Evolutionary conservation across 2,329 filamentous ascomycete genomes (phyloP).

Genomic region (Thelonectria rubi): DNA sequence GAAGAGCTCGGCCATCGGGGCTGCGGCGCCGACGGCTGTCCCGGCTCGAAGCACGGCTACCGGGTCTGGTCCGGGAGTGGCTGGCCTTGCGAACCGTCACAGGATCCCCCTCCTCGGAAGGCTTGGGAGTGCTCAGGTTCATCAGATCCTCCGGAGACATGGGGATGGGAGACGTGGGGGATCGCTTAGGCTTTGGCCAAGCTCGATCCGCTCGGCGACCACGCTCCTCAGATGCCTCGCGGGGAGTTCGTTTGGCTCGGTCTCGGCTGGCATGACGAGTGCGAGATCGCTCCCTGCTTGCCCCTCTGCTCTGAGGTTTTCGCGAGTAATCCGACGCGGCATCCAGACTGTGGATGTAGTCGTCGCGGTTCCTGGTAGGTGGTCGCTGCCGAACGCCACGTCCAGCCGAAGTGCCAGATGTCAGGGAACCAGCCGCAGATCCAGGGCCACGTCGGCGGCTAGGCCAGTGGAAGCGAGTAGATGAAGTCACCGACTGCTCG

Average conservation of each 20-base stretch:
- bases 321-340: constrained; percentile 72
- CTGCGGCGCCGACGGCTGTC: constrained; percentile 58
- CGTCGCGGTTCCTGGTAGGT: constrained; percentile 71
- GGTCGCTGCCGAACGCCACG: constrained; percentile 59
- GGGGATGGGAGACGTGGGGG: constrained; percentile 89
- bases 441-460: constrained; percentile 62
- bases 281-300: constrained; percentile 59
- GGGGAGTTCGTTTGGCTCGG: constrained; percentile 57
- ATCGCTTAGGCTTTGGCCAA: constrained; percentile 79
- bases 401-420: constrained; percentile 63
- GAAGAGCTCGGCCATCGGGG: constrained; percentile 54
- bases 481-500: constrained; percentile 63
- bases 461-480: constrained; percentile 65
- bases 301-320: constrained; percentile 64
- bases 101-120: constrained; percentile 50
- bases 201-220: constrained; percentile 72
- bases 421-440: constrained; percentile 66
- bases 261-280: constrained; percentile 60
- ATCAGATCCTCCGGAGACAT: constrained; percentile 92
- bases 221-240: constrained; percentile 73
- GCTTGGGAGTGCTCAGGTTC: constrained; percentile 63
- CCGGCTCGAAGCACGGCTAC: constrained; percentile 61
- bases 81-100: constrained; percentile 56
- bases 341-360: constrained; percentile 88
- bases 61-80: constrained; percentile 43